Evolutionary conservation across 306 rosid species (phyloP).

Genomic region (Mucuna pruriens): DNA sequence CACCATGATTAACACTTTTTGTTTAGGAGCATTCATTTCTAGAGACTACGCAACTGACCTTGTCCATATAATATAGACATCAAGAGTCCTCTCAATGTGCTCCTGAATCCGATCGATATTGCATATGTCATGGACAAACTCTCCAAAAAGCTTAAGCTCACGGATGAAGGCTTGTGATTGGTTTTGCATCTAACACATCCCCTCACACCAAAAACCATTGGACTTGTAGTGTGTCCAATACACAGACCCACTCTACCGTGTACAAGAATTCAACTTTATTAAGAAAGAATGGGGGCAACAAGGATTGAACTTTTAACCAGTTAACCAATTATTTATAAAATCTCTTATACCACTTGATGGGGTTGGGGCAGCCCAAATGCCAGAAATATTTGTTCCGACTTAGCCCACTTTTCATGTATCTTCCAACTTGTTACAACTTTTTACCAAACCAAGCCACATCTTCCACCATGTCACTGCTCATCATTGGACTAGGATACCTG

Average conservation of each 20-base stretch:
- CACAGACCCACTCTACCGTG: neutral
- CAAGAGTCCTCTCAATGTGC: neutral
- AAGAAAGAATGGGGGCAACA: neutral
- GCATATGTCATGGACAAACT: neutral
- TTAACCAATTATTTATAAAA: neutral
- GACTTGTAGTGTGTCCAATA: neutral
- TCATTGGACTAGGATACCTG: no score
- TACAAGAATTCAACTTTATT: neutral
- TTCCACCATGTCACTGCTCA: neutral
- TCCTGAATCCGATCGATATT: neutral
- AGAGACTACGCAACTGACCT: neutral
- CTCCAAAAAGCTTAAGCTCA: neutral
- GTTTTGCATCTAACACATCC: neutral
- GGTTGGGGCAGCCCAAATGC: neutral
- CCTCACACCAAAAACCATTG: neutral
- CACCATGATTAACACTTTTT: neutral
- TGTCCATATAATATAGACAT: neutral
- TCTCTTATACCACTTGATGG: neutral
- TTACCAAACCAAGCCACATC: neutral
- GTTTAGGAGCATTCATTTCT: neutral
- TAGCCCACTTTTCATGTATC: neutral
- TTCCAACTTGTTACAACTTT: neutral
- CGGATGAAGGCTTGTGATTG: neutral
- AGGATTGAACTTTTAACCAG: neutral
- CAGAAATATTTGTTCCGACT: neutral